These are phyloP conservation scores for Camellia sinensis DNA, from an alignment of 148 eudicot species.

Conservation along the genomic window DNA sequence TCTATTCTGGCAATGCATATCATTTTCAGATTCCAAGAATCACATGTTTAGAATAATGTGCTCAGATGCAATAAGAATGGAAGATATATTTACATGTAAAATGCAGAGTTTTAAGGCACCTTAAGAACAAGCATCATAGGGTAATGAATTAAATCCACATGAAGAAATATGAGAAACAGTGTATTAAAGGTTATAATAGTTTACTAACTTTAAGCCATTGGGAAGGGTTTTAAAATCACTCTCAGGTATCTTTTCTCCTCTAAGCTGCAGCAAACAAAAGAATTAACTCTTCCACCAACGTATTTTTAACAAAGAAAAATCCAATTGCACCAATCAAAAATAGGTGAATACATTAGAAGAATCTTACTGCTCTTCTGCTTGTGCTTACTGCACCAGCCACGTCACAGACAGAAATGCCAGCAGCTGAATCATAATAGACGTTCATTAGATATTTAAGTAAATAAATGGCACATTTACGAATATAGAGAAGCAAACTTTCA, in stretches of 20 bases:
- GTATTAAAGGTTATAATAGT: not conserved
- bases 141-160: not conserved
- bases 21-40: not conserved
- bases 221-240: conserved; percentile 74
- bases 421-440: conserved; percentile 47
- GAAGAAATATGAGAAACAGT: not conserved
- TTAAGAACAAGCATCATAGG: not conserved
- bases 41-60: not conserved
- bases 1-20: too few relatives aligned
- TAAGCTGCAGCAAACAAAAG: conserved; percentile 59
- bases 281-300: conserved; percentile 3
- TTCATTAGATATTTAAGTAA: conserved; percentile 12
- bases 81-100: not conserved
- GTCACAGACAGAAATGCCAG: conserved; percentile 57
- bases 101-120: not conserved
- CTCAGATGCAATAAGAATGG: not conserved
- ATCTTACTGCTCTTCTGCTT: conserved; percentile 91
- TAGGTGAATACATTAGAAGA: conserved; percentile 8
- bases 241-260: conserved; percentile 83
- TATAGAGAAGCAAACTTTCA: not conserved
- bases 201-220: conserved; percentile 87
- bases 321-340: not conserved
- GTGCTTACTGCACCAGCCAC: conserved; percentile 81
- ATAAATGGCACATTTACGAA: not conserved
- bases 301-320: not conserved